These are phyloP conservation scores for Aspergillus ochraceoroseus DNA, from an alignment of 2,329 filamentous ascomycete species.

Conservation along the genomic window DNA sequence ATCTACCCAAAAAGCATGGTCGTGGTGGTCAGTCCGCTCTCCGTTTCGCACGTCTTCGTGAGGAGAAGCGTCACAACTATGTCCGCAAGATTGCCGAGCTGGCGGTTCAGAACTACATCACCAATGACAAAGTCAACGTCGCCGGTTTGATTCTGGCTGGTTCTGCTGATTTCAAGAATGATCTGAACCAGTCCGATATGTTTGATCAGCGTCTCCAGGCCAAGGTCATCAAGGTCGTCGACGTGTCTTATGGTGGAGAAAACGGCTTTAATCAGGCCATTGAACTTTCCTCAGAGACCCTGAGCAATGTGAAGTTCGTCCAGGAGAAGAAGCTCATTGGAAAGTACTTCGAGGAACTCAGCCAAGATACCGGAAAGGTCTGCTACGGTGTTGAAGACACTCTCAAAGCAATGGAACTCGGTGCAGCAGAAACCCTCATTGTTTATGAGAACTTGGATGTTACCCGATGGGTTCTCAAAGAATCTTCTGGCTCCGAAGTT, in stretches of 20 bases:
- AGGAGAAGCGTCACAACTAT: constrained; percentile 99
- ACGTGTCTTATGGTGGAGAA: constrained; percentile 97
- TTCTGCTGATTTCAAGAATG: constrained; percentile 99
- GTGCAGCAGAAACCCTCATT: constrained; percentile 89
- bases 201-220: constrained; percentile 85
- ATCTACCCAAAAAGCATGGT: constrained; percentile 99
- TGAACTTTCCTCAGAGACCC: constrained; percentile 86
- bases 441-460: constrained; percentile 97
- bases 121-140: constrained; percentile 96
- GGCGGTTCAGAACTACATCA: constrained; percentile 98
- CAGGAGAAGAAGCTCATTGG: constrained; percentile 99
- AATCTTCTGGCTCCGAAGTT: constrained; percentile 64
- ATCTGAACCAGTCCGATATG: constrained; percentile 94
- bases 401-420: constrained; percentile 90
- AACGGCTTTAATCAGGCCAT: constrained; percentile 99
- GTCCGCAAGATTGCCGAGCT: constrained; percentile 97
- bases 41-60: constrained; percentile 98
- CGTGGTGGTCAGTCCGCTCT: constrained; percentile 99
- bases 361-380: constrained; percentile 90
- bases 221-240: constrained; percentile 99
- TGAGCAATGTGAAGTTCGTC: constrained; percentile 99
- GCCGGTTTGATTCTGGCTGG: constrained; percentile 91
- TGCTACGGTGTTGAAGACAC: constrained; percentile 99
- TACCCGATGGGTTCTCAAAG: constrained; percentile 84
- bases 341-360: constrained; percentile 98